These are phyloP conservation scores for Auxenochlorella pyrenoidosa DNA, from an alignment of 139 green algal genomes.

Conservation along the genomic window DNA sequence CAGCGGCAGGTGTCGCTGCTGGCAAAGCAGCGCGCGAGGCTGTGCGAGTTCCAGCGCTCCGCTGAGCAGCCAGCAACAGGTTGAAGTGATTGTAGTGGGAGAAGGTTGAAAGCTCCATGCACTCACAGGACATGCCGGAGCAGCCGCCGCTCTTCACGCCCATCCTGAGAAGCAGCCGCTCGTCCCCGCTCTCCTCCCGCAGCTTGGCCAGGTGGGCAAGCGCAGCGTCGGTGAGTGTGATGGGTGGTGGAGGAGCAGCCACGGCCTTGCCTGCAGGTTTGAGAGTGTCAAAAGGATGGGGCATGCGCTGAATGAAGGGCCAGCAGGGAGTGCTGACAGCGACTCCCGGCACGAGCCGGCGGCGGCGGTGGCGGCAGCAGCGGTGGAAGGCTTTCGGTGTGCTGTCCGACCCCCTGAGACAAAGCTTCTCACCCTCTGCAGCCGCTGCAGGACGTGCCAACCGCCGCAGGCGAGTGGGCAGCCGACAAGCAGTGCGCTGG, in stretches of 20 bases:
- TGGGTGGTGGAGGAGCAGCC: slow-evolving; percentile 51
- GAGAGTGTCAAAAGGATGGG: no score
- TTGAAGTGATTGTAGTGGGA: neutral
- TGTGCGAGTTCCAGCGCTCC: no score
- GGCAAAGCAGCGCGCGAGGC: no score
- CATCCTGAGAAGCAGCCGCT: slow-evolving; percentile 73
- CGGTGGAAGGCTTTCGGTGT: no score
- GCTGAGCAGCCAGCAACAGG: no score
- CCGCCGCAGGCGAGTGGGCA: no score
- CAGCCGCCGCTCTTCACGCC: slow-evolving; percentile 78
- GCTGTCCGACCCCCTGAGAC: no score
- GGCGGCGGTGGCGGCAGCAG: neutral
- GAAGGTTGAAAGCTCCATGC: neutral
- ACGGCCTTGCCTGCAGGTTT: neutral
- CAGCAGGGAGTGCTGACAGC: no score
- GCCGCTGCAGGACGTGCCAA: no score
- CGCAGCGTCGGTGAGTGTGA: slow-evolving; percentile 81
- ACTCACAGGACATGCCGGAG: slow-evolving; percentile 22
- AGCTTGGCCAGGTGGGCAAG: slow-evolving; percentile 84
- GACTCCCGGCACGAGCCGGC: neutral
- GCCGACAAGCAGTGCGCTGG: no score
- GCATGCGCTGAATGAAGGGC: neutral
- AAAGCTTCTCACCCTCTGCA: no score
- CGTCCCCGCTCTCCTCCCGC: slow-evolving; percentile 53
- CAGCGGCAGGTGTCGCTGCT: no score